Percentiles rank a stretch among this genome's conserved stretches.
Evolutionary conservation across 208 protist species (phyloP).

Genomic region (Acanthamoeba culbertsoni): DNA sequence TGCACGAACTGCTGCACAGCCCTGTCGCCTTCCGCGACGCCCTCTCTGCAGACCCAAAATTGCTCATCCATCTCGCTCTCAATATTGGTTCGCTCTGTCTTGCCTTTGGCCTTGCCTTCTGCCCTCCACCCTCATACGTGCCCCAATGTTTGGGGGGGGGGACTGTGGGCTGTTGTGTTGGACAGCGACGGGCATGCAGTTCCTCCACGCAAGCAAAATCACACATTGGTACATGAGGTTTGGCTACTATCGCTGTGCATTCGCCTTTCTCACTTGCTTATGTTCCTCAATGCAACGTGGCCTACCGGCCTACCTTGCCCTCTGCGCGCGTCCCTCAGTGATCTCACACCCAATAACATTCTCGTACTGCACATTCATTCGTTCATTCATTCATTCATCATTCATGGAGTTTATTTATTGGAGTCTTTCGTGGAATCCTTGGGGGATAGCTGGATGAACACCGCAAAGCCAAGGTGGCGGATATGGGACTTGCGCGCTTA

Average conservation of each 20-base stretch:
- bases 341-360: constrained; percentile 35
- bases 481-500: neutral
- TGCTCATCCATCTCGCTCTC: neutral
- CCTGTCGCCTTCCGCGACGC: neutral
- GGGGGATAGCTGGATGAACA: constrained; percentile 42
- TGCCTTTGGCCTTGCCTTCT: neutral
- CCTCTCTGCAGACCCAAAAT: neutral
- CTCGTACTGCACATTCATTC: too few species aligned
- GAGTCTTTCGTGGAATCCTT: too few species aligned
- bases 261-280: too few species aligned
- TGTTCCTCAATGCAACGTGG: too few species aligned
- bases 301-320: too few species aligned
- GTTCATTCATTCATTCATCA: too few species aligned
- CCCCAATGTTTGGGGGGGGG: too few species aligned
- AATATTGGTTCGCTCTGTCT: neutral
- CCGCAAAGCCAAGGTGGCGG: constrained; percentile 26
- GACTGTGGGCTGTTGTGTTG: too few species aligned
- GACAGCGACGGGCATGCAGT: constrained; percentile 9
- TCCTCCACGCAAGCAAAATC: constrained; percentile 26
- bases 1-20: neutral
- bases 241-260: too few species aligned
- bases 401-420: too few species aligned
- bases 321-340: too few species aligned
- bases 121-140: neutral
- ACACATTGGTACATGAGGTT: constrained; percentile 8